phyloP scores from a whole-genome alignment of 2,329 filamentous ascomycete genomes.

The Phyllosticta paracitricarpa region DNA sequence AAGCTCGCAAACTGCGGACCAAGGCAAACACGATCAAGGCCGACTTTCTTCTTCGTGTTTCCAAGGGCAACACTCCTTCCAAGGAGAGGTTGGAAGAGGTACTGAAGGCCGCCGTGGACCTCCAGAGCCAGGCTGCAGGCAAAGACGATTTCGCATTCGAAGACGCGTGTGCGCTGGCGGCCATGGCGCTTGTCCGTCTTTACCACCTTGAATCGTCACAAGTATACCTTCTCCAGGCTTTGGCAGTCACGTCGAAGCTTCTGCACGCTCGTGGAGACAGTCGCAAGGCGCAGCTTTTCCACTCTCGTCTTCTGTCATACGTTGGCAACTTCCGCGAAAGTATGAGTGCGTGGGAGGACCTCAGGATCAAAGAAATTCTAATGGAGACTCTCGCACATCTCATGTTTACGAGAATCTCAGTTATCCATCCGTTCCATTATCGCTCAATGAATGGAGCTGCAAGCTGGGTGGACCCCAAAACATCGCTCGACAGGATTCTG shows the following conservation, averaged over 20 bases:
- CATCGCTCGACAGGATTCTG: background rate
- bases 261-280: background rate
- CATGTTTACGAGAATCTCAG: slow-evolving; percentile 7
- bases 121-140: background rate
- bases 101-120: background rate
- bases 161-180: slow-evolving; percentile 3
- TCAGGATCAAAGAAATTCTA: slow-evolving; percentile 7
- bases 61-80: background rate
- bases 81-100: slow-evolving; percentile 4
- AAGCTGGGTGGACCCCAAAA: slow-evolving; percentile 1
- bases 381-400: slow-evolving; percentile 8
- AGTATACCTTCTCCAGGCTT: slow-evolving; percentile 4
- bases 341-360: background rate
- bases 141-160: slow-evolving; percentile 1
- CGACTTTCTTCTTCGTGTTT: slow-evolving; percentile 4
- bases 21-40: slow-evolving; percentile 4
- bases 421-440: slow-evolving; percentile 3
- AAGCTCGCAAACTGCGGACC: background rate
- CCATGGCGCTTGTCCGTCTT: slow-evolving; percentile 5
- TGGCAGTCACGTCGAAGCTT: slow-evolving; percentile 1
- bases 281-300: slow-evolving; percentile 5
- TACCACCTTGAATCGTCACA: slow-evolving; percentile 2
- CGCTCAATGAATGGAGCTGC: background rate
- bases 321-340: slow-evolving; percentile 2
- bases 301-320: background rate